Evolutionary conservation across 2,329 filamentous ascomycete species (phyloP), one percentile per base, ranked within the genome.

Genomic region (Microsporum canis): DNA sequence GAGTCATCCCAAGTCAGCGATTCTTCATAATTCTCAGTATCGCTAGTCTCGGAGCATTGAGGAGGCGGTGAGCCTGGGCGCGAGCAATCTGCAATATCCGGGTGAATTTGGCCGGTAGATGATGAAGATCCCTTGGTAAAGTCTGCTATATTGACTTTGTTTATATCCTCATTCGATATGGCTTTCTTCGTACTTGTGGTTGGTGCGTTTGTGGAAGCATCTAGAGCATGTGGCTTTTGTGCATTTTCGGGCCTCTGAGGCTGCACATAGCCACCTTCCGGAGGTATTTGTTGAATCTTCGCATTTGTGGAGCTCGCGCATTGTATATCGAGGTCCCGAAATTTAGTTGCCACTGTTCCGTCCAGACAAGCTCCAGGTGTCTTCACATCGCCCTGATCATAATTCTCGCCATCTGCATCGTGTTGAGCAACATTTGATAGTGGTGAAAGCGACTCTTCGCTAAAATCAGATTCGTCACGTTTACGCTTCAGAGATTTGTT

Each of bases 1-100:
- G 77, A 76, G 64, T 83, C 80, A 66, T 80, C 79, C 84, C 84
- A 86, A 61, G 74, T 75, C 56, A 75, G 66, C 8, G 73, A 66
- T 59, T 73, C 68, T 58, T 72, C 71, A 12, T 62, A 62, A n/a
- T 64, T 59, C 39, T 65, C 63, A 10, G 57, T 60, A 45, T 38
- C 59, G 5, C 31, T 2, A 31, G 12, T 23, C n/a, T 34, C n/a
- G n/a, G 34, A n/a, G 31, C 5, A 17, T 23, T 29, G 31, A 55
- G n/a, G n/a, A 55, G 29, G 33, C 33, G 29, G 51, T 31, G 51
- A 55, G n/a, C 31, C 31, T 5, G 8, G 12, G n/a, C 8, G 4
- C n/a, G 6, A 6, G 2, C 31, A 7, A 7, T 55, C n/a, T 8
- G 31, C 14, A 10, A 27, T 36, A 5, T 55, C 14, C 14, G n/a